Percentiles rank a stretch among this genome's conserved stretches.
Evolutionary conservation across 1,139 yeast genomes (phyloP).

Genomic region (Yueomyces sp.): DNA sequence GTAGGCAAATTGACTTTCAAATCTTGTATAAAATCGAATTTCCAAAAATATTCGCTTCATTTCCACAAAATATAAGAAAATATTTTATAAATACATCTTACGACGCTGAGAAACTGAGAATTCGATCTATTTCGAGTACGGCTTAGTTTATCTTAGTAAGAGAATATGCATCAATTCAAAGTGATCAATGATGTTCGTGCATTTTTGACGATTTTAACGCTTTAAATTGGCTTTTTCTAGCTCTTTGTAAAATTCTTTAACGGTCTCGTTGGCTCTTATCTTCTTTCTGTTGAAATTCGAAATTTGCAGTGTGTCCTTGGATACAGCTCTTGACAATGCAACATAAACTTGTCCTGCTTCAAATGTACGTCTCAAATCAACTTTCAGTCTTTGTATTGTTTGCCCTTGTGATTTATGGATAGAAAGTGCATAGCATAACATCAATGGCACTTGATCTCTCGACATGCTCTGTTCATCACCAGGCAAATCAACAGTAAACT

Average conservation of each 20-base stretch:
- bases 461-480: constrained; percentile 21
- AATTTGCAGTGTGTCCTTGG: constrained; percentile 61
- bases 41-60: too few species aligned
- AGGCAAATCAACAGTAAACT: constrained; percentile 22
- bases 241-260: constrained; percentile 47
- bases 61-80: too few species aligned
- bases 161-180: too few species aligned
- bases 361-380: constrained; percentile 57
- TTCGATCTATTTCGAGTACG: too few species aligned
- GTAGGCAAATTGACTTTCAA: too few species aligned
- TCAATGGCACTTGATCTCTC: constrained; percentile 58
- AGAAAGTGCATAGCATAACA: constrained; percentile 80
- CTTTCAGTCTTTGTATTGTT: constrained; percentile 65
- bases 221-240: constrained; percentile 21
- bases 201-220: background rate
- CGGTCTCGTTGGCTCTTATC: constrained; percentile 55
- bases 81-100: too few species aligned
- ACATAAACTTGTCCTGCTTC: constrained; percentile 86
- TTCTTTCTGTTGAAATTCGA: constrained; percentile 51
- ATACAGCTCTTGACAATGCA: constrained; percentile 81
- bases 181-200: too few species aligned
- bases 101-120: too few species aligned
- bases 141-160: too few species aligned
- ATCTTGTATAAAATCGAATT: too few species aligned
- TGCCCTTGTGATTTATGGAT: constrained; percentile 92